These are phyloP conservation scores for Protomyces lactucae-debilis DNA, from an alignment of 1,139 yeast species.

Conservation along the genomic window DNA sequence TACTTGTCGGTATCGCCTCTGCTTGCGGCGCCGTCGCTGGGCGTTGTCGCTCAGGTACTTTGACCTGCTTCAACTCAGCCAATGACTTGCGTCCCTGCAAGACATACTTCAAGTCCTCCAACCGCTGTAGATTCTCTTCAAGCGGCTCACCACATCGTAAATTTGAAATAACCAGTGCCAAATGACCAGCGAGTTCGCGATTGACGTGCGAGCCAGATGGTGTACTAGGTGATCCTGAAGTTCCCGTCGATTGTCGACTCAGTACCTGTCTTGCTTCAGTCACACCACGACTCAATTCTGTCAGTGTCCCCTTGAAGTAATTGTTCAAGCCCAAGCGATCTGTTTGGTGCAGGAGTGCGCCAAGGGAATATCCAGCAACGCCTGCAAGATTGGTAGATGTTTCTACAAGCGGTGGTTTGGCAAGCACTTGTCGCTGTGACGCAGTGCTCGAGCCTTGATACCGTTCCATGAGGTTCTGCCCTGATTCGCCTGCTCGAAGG, in stretches of 20 bases:
- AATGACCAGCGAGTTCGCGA: slow-evolving; percentile 16
- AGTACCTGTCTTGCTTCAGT: slow-evolving; percentile 17
- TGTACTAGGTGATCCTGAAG: neutral
- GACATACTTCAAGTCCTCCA: slow-evolving; percentile 14
- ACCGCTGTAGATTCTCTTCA: neutral
- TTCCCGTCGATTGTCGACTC: neutral
- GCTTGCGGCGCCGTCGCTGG: neutral
- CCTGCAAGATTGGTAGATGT: slow-evolving; percentile 31
- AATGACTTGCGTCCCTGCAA: slow-evolving; percentile 13
- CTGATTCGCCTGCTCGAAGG: slow-evolving; percentile 28
- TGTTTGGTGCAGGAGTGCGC: slow-evolving; percentile 10
- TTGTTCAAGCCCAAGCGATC: slow-evolving; percentile 19
- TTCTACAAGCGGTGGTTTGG: slow-evolving; percentile 28
- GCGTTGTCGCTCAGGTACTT: neutral
- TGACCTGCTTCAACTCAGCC: neutral
- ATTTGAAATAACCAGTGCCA: slow-evolving; percentile 14
- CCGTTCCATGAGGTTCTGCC: slow-evolving; percentile 37
- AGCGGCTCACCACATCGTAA: slow-evolving; percentile 13
- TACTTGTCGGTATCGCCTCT: neutral
- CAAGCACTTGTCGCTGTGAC: neutral
- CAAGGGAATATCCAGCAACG: slow-evolving; percentile 7
- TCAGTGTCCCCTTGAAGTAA: slow-evolving; percentile 13
- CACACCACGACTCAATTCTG: slow-evolving; percentile 13
- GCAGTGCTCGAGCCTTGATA: slow-evolving; percentile 33
- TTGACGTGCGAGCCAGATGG: neutral